These are phyloP conservation scores for Solanum pinnatisectum DNA, from an alignment of 257 asterid genomes.

Conservation along the genomic window DNA sequence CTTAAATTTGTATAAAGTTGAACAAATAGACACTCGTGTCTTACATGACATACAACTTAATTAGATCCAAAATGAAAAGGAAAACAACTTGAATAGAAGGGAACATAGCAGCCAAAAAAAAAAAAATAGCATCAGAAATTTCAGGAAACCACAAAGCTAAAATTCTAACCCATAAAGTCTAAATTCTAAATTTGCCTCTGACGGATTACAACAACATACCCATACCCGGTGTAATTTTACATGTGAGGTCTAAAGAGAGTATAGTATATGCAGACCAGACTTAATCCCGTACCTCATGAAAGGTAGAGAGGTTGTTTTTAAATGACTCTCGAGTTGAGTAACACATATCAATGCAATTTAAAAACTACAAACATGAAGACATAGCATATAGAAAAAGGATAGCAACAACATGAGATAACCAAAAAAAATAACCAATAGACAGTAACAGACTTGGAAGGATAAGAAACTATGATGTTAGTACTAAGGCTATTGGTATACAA, in stretches of 20 bases:
- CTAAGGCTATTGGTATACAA: neutral
- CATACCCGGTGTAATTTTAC: neutral
- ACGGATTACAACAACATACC: neutral
- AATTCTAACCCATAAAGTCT: neutral
- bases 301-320: neutral
- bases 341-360: neutral
- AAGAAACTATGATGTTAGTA: neutral
- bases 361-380: neutral
- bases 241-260: neutral
- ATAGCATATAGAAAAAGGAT: neutral
- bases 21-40: fast-evolving
- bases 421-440: no score
- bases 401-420: neutral
- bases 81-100: neutral
- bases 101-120: neutral
- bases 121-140: neutral
- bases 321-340: neutral
- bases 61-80: neutral
- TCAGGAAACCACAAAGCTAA: neutral
- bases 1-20: no score
- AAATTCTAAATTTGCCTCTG: no score
- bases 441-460: neutral
- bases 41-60: neutral
- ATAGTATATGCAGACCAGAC: neutral
- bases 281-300: neutral